phyloP scores from a whole-genome alignment of 345 rosid genomes.

The Orychophragmus violaceus region DNA sequence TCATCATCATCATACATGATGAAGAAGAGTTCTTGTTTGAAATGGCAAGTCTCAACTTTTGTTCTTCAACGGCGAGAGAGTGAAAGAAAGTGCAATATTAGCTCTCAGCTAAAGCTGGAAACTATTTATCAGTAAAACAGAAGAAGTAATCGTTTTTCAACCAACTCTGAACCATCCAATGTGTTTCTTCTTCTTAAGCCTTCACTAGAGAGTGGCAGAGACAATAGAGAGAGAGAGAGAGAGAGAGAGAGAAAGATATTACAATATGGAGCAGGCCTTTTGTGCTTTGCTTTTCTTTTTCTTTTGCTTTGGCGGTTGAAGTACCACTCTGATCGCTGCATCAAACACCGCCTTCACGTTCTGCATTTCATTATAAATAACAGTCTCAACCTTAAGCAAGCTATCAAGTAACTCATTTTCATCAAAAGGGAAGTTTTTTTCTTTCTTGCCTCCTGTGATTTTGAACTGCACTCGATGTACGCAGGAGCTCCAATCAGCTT shows the following conservation, averaged over 20 bases:
- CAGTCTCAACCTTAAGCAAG: not conserved
- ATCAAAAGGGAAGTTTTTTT: not conserved
- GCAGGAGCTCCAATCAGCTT: slow-evolving; percentile 76
- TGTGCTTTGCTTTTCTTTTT: slow-evolving; percentile 85
- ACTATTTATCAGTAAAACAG: slow-evolving; percentile 15
- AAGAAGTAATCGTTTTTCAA: not conserved
- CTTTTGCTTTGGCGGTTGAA: slow-evolving; percentile 90
- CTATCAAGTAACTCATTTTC: not conserved
- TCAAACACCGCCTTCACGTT: slow-evolving; percentile 94
- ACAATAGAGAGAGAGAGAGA: not conserved
- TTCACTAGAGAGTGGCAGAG: slow-evolving; percentile 15
- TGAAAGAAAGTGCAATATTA: not conserved
- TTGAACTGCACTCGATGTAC: slow-evolving; percentile 93
- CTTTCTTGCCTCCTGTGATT: slow-evolving; percentile 69
- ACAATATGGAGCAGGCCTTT: slow-evolving; percentile 88
- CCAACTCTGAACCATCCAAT: slow-evolving; percentile 10
- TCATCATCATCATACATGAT: not conserved
- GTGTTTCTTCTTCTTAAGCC: slow-evolving; percentile 10
- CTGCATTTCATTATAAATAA: slow-evolving; percentile 33
- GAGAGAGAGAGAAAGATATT: slow-evolving; percentile 30
- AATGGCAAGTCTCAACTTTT: not conserved
- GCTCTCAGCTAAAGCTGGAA: slow-evolving; percentile 22
- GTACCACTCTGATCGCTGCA: slow-evolving; percentile 87
- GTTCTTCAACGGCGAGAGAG: not conserved
- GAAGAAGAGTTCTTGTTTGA: not conserved